Base-by-base conservation (phyloP, 2,329 filamentous ascomycete species). In the Raffaelea albimanens region DNA sequence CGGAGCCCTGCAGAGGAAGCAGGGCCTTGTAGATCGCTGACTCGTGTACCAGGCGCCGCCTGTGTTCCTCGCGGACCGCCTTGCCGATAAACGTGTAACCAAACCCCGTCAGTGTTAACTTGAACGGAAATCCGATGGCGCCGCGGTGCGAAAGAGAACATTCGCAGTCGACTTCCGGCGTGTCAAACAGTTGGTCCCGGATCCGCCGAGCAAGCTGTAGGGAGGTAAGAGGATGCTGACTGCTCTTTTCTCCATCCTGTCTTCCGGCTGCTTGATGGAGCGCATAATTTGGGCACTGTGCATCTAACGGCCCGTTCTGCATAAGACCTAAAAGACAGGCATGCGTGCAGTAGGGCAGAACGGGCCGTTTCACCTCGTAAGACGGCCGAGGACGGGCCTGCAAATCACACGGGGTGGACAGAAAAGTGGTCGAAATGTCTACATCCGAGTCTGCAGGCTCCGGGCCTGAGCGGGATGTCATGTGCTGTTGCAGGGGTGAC, bases 271-370 rank as follows among this genome's bases (percentile, higher is more conserved):
- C 41, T 19, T 40, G 23, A 22, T 49, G 50, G 23, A 49, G 41
- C 21, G 46, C 16, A 20, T 34, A 33, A 18, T 52, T 52, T 23
- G 51, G 51, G 19, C 51, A 50, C 29, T 40, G 20, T 5, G 11
- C 2, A 29, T 52, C 46, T 18, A 49, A 25, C n/a, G 23, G 36
- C 21, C 31, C 39, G 23, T 46, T 47, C 19, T 43, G 25, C 11
- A 39, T 40, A 16, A 52, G 46, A 19, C 51, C 39, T 7, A 39
- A 31, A 23, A 52, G 40, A 25, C 51, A 52, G 22, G 48, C 47
- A 29, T 52, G 51, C 16, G 48, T 50, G 31, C 51, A 52, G 46
- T 52, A 52, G 8, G 45, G 45, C 31, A 47, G 31, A 20, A 11
- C 18, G n/a, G 45, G 49, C n/a, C 7, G 39, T 11, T 23, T 3